These are phyloP conservation scores for Monotropa hypopitys DNA, from an alignment of 179 eudicot species.

Conservation along the genomic window DNA sequence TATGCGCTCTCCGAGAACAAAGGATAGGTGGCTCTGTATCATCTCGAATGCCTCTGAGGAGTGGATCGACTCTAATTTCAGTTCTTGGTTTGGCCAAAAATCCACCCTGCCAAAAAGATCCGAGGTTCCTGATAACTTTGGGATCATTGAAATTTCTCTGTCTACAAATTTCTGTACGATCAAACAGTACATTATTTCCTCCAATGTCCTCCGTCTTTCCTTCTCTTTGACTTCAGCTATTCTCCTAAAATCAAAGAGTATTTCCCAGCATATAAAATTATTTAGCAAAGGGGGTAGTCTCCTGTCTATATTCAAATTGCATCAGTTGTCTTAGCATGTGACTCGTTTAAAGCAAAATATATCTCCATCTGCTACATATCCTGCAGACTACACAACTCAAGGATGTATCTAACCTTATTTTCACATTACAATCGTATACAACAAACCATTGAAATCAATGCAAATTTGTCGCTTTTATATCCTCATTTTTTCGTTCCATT, in stretches of 20 bases:
- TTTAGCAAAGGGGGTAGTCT: not conserved
- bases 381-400: not conserved
- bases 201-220: slow-evolving; percentile 60
- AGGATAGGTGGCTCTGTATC: slow-evolving; percentile 69
- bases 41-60: slow-evolving; percentile 81
- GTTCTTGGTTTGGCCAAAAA: slow-evolving; percentile 91
- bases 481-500: not conserved
- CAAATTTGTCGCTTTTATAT: not conserved
- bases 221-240: slow-evolving; percentile 83
- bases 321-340: not conserved
- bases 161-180: slow-evolving; percentile 69
- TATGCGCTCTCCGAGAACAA: slow-evolving; percentile 61
- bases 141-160: slow-evolving; percentile 61
- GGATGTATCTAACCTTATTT: not conserved
- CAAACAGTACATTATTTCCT: slow-evolving; percentile 77
- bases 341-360: not conserved
- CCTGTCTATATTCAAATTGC: not conserved
- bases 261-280: not conserved
- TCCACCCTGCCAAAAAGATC: slow-evolving; percentile 63
- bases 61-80: slow-evolving; percentile 67
- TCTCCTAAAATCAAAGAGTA: slow-evolving; percentile 49
- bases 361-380: not conserved
- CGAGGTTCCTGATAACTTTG: slow-evolving; percentile 36
- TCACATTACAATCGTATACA: no score
- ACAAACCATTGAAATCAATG: not conserved